These are phyloP conservation scores for Shiraia bambusicola DNA, from an alignment of 2,329 filamentous ascomycete species.

Conservation along the genomic window DNA sequence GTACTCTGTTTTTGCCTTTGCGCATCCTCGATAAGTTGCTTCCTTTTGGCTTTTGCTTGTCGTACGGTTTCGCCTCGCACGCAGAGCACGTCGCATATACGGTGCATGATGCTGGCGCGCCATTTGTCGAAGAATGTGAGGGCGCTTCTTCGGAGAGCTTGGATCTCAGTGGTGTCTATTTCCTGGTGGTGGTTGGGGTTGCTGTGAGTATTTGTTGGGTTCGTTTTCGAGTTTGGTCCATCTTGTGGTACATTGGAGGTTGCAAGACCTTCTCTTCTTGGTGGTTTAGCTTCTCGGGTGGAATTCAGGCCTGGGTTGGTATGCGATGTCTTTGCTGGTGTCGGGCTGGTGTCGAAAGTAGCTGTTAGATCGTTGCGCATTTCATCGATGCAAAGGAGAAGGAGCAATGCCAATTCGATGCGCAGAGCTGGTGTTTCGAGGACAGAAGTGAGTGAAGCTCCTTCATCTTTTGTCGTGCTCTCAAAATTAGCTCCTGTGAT, in stretches of 20 bases:
- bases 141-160: constrained; percentile 67
- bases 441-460: constrained; percentile 38
- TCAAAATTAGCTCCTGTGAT: constrained; percentile 21
- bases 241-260: constrained; percentile 33
- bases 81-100: constrained; percentile 65
- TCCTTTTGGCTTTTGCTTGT: constrained; percentile 38
- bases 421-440: constrained; percentile 47
- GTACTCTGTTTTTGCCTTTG: constrained; percentile 24
- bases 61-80: constrained; percentile 32
- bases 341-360: constrained; percentile 29
- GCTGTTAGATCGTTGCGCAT: constrained; percentile 43
- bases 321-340: constrained; percentile 10
- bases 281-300: constrained; percentile 8
- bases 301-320: constrained; percentile 5
- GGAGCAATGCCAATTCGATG: constrained; percentile 49
- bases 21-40: constrained; percentile 19
- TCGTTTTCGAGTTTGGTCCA: constrained; percentile 22
- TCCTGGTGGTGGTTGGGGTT: constrained; percentile 51
- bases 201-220: constrained; percentile 13
- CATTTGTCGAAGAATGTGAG: constrained; percentile 77
- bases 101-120: constrained; percentile 68
- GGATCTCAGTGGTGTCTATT: constrained; percentile 52
- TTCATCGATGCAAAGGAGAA: constrained; percentile 48
- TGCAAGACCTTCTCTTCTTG: constrained; percentile 29
- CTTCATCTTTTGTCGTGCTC: constrained; percentile 25